These are phyloP conservation scores for Lagenaria siceraria DNA, from an alignment of 306 rosid genomes.

Conservation along the genomic window DNA sequence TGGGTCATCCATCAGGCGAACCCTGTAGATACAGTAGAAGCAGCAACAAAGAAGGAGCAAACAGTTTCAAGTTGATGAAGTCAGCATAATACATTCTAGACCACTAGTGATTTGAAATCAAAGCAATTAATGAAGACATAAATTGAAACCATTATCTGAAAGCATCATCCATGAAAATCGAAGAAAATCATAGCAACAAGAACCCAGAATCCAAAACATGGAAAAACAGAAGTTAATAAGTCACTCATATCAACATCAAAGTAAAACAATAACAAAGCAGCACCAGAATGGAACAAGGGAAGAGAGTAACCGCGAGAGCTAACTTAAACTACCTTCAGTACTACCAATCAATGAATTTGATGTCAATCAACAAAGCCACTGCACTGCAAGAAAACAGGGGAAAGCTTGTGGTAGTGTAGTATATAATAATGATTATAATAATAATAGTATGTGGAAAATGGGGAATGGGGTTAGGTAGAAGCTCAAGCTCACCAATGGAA, in stretches of 20 bases:
- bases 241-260: neutral
- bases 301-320: too few relatives aligned
- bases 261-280: neutral
- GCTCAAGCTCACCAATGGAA: neutral
- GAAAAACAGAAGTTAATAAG: neutral
- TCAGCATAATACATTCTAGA: neutral
- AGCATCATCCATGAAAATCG: neutral
- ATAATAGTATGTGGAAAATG: neutral
- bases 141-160: neutral
- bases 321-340: too few relatives aligned
- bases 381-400: neutral
- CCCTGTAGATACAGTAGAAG: too few relatives aligned
- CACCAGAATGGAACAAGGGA: neutral
- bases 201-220: neutral
- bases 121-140: neutral
- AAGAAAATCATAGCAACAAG: neutral
- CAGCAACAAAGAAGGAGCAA: neutral
- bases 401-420: neutral
- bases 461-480: neutral
- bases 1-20: too few relatives aligned
- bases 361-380: neutral
- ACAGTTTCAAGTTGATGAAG: neutral
- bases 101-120: neutral
- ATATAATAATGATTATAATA: neutral
- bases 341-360: too few relatives aligned